Evolutionary conservation across 177 flowering plant species (phyloP), one percentile per base, ranked within the genome.

Genomic region (Vitis hybrid): DNA sequence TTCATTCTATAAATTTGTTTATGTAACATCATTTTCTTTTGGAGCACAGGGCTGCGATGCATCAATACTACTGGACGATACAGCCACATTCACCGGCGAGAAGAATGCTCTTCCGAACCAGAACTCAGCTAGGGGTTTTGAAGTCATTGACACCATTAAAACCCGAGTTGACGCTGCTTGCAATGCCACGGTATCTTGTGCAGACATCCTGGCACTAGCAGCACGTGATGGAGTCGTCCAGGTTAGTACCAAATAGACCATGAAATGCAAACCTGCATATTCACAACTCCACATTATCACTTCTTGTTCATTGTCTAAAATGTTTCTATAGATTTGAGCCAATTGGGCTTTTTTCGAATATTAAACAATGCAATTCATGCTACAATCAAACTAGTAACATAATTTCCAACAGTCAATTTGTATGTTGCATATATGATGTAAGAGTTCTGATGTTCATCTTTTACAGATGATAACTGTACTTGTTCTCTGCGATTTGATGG

Each of bases 121-220:
- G 0, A 80, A 82, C 64, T 84, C 87, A 0, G 75, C 57, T 2
- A 71, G 78, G 60, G 87, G 87, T 24, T 84, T 71, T 13, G 85
- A 78, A 13, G 82, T 80, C 1, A 19, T 19, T 19, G 19, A 19
- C 19, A 19, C 75, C 72, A 77, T 83, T 28, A 83, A 83, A 71
- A 50, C 83, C 17, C 73, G 54, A 0, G 80, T 83, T 0, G 87
- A 83, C 58, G 72, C 81, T 1, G 61, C 75, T 11, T 83, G 87
- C 74, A 64, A 57, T 8, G 74, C 61, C 19, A 74, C 75, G 0
- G 87, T 83, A 2, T 83, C 87, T 17, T 83, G 87, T 70, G 87
- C 87, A 0, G 87, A 83, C 67, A 79, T 83, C 13, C 71, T 83
- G 14, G 84, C 87, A 3, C 75, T 83, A 11, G 87, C 87, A 2